Percentiles rank a stretch among this genome's conserved stretches.
Evolutionary conservation across 306 rosid species (phyloP).

Genomic region (Dalbergia cochinchinensis): DNA sequence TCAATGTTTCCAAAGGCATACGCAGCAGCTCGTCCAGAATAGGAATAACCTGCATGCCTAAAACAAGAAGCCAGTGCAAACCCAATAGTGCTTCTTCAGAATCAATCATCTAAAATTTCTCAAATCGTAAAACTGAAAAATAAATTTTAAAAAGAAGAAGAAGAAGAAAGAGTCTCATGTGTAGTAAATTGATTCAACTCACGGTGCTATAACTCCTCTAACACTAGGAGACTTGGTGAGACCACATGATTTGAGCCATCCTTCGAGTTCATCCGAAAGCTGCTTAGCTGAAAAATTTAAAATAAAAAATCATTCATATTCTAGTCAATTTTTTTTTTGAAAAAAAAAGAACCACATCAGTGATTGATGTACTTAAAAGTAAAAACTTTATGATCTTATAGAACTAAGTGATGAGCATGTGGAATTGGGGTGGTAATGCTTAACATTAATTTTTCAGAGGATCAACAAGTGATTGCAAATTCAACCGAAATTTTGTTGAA

Average conservation of each 20-base stretch:
- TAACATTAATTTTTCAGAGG: not conserved
- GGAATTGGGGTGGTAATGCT: not conserved
- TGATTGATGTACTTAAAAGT: not conserved
- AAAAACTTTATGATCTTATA: not conserved
- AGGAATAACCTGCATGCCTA: conserved; percentile 99
- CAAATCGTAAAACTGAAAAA: not conserved
- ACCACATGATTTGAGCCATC: conserved; percentile 66
- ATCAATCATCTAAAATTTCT: not conserved
- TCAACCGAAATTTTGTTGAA: not conserved
- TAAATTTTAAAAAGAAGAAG: not conserved
- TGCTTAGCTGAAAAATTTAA: conserved; percentile 55
- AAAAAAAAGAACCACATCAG: not conserved
- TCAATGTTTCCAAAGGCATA: conserved; percentile 96
- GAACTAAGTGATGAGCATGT: not conserved
- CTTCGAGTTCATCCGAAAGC: conserved; percentile 69
- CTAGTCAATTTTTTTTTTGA: not conserved
- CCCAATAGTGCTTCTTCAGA: not conserved
- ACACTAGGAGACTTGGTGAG: conserved; percentile 68
- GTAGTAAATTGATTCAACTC: conserved; percentile 44
- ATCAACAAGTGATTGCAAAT: not conserved
- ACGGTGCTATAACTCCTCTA: conserved; percentile 86
- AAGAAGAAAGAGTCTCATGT: not conserved
- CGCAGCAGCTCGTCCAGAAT: conserved; percentile 97
- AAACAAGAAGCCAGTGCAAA: conserved; percentile 39
- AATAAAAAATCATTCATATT: not conserved